Base-by-base conservation (phyloP, 192 early-diverging fungal genomes). In the Borealophlyctis nickersoniae region DNA sequence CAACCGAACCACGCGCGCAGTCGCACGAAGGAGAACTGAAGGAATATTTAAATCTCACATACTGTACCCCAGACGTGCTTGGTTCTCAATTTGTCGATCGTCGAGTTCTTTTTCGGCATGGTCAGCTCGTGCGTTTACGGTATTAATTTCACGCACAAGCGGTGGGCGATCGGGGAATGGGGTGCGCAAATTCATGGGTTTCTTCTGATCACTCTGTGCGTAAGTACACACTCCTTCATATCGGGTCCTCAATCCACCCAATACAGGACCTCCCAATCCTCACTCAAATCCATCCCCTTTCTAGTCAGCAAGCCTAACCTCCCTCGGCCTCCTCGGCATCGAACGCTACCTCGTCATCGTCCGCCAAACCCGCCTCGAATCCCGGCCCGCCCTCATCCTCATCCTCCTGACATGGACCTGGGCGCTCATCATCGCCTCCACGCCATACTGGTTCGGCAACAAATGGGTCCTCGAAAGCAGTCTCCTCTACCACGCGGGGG, bases 401-500 rank as follows among this genome's bases (percentile, higher is more conserved):
- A 11, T 26, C 9, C 11, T 23, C 26, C n/a, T 14, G 11, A 23
- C 16, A 14, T 54, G 52, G 52, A 23, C 26, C 13, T 54, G 52
- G 52, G 52, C 16, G 11, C 13, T 54, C 16, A 14, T 54, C 23
- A 14, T 54, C 52, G 52, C 52, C 7, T 54, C 52, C 52, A 23
- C 26, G 9, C 52, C 52, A 23, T 54, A 14, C 26, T 54, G 52
- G 52, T 54, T 54, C 52, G 52, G 52, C 52, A 54, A 54, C 52
- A 14, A 23, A 22, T 26, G 26, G 13, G 23, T 54, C 11, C 52
- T 54, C 23, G 52, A 54, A 23, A 9, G 11, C 26, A 23, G n/a
- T 14, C 52, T 11, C 16, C 52, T 54, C 7, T 54, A 54, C 26
- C 26, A 22, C 26, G 52, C 52, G 16, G 52, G 52, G 26, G 52